A percentile compares a stretch with the other conserved stretches of the same genome.
Conservation (phyloP, 768 basidiomycete species). For the Auricularia auricula-judae region DNA sequence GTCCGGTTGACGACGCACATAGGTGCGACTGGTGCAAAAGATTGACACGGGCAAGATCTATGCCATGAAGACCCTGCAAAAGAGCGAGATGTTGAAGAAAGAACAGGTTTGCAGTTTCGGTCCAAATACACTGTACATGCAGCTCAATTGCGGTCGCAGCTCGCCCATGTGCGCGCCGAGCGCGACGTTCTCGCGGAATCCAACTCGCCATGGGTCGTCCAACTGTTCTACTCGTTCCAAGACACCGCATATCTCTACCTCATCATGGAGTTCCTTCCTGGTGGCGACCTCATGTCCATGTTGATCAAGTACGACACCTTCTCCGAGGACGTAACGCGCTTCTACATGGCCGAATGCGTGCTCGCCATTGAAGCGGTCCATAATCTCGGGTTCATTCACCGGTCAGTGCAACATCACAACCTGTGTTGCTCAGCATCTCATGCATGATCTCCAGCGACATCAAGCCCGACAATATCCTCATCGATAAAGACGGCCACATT, state of each 20-base stretch:
- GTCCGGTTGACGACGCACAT: neutral
- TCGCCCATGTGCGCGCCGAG: constrained; percentile 96
- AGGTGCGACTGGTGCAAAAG: constrained; percentile 94
- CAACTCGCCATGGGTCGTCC: constrained; percentile 92
- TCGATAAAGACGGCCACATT: constrained; percentile 94
- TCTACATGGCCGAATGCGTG: constrained; percentile 98
- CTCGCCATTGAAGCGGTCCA: constrained; percentile 97
- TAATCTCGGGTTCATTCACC: constrained; percentile 93
- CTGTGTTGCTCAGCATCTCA: neutral
- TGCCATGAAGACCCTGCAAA: constrained; percentile 96
- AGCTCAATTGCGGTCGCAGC: constrained; percentile 30
- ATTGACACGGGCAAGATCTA: constrained; percentile 96
- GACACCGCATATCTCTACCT: constrained; percentile 86
- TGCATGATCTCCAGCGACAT: constrained; percentile 59
- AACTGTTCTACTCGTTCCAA: constrained; percentile 97
- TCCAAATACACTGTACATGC: neutral
- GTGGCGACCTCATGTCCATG: constrained; percentile 99
- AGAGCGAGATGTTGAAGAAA: constrained; percentile 98
- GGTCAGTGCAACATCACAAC: constrained; percentile 38
- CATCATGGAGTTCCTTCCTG: constrained; percentile 98
- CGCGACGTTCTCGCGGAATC: constrained; percentile 94
- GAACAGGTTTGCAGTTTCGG: constrained; percentile 56
- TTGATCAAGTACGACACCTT: constrained; percentile 99
- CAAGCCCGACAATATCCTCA: constrained; percentile 98
- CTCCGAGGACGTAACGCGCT: constrained; percentile 93